Percentiles rank a stretch among this genome's conserved stretches.
phyloP scores from a whole-genome alignment of 768 basidiomycete genomes.

The Agaricus subrufescens region DNA sequence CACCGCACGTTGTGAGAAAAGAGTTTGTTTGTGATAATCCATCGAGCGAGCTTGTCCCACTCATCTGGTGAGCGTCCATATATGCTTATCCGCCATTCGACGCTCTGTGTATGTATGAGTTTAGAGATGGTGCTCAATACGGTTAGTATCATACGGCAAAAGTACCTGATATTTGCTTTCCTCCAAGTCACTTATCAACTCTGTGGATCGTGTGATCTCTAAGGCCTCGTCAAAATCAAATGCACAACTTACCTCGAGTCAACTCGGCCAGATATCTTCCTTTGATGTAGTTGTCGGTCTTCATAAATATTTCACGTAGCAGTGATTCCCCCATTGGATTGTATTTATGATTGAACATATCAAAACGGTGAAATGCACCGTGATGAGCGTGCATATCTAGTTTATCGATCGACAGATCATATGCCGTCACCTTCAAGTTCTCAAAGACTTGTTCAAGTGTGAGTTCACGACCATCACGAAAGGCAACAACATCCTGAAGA shows the following conservation, averaged over 20 bases:
- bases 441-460: conserved; percentile 95
- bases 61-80: conserved; percentile 81
- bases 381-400: conserved; percentile 99
- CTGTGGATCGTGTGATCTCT: conserved; percentile 32
- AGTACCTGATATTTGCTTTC: conserved; percentile 96
- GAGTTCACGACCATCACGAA: conserved; percentile 85
- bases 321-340: conserved; percentile 95
- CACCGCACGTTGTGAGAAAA: conserved; percentile 97
- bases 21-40: conserved; percentile 92
- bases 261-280: conserved; percentile 94
- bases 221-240: not conserved
- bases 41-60: conserved; percentile 99
- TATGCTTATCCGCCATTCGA: conserved; percentile 96
- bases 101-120: conserved; percentile 49
- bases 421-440: conserved; percentile 90
- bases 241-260: conserved; percentile 61
- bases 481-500: conserved; percentile 86
- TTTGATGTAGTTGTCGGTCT: conserved; percentile 93
- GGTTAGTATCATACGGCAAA: not conserved
- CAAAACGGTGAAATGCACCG: conserved; percentile 97
- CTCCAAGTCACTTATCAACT: conserved; percentile 96
- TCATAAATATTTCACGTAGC: conserved; percentile 94
- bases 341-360: conserved; percentile 97
- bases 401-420: conserved; percentile 97
- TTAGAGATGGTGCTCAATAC: not conserved